phyloP scores from a whole-genome alignment of 768 basidiomycete species.

The Mycena leptocephala region DNA sequence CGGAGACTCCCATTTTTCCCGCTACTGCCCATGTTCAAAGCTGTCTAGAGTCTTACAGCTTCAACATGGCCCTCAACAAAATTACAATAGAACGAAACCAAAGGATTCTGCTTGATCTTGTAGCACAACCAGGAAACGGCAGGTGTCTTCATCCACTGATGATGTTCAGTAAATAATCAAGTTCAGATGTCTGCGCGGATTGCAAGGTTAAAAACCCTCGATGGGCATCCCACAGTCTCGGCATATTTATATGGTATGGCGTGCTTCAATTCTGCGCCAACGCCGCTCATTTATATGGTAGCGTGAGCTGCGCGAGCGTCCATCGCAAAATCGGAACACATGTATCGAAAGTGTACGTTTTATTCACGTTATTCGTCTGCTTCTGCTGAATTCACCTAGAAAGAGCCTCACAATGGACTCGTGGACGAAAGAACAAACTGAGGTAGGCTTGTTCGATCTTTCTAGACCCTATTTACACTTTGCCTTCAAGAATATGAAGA shows the following conservation, averaged over 20 bases:
- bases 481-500: constrained; percentile 77
- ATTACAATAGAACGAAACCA: constrained; percentile 78
- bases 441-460: constrained; percentile 64
- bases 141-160: constrained; percentile 42
- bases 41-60: too few species aligned
- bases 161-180: constrained; percentile 32
- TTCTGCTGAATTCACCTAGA: constrained; percentile 56
- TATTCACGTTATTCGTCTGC: background rate
- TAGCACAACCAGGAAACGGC: constrained; percentile 87
- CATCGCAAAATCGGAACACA: constrained; percentile 97
- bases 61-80: constrained; percentile 64
- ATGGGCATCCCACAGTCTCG: constrained; percentile 93
- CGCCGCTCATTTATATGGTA: constrained; percentile 48
- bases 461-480: constrained; percentile 21
- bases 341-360: constrained; percentile 89
- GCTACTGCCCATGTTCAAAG: too few species aligned
- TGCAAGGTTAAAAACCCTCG: constrained; percentile 90
- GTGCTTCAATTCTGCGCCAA: background rate
- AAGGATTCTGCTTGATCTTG: constrained; percentile 78
- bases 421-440: constrained; percentile 92
- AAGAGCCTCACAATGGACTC: constrained; percentile 93
- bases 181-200: constrained; percentile 89
- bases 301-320: constrained; percentile 90
- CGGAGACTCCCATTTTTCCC: background rate
- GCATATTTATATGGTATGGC: constrained; percentile 87